Evolutionary conservation across 2,329 filamentous ascomycete species (phyloP).

Genomic region (Exophiala lecanii-corni): DNA sequence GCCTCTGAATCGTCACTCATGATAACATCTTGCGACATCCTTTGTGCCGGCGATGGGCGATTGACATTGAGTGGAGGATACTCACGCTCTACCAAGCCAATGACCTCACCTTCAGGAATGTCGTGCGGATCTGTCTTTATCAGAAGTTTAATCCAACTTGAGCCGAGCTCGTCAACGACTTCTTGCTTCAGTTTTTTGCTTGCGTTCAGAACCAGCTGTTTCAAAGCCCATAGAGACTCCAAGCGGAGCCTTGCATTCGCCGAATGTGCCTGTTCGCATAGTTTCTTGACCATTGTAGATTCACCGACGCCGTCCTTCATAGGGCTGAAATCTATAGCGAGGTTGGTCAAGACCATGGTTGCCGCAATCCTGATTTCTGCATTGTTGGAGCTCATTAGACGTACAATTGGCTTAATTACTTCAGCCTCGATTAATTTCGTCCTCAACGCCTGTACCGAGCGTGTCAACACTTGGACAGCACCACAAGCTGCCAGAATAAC

Average conservation of each 20-base stretch:
- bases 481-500: constrained; percentile 84
- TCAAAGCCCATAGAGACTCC: constrained; percentile 88
- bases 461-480: constrained; percentile 72
- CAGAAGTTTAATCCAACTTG: constrained; percentile 74
- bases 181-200: constrained; percentile 68
- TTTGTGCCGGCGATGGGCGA: not conserved
- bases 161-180: constrained; percentile 70
- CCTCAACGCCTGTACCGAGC: constrained; percentile 76
- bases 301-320: constrained; percentile 78
- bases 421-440: constrained; percentile 84
- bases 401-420: constrained; percentile 71
- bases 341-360: constrained; percentile 76
- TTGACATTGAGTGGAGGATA: constrained; percentile 17
- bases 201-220: constrained; percentile 75
- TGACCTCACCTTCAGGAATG: constrained; percentile 25
- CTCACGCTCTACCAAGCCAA: constrained; percentile 25
- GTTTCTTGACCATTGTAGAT: constrained; percentile 66
- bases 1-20: constrained; percentile 31
- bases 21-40: constrained; percentile 11
- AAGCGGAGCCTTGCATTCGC: constrained; percentile 72
- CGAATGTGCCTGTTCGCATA: constrained; percentile 82
- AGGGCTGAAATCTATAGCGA: constrained; percentile 83
- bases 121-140: constrained; percentile 56
- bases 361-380: constrained; percentile 80
- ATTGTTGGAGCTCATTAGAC: constrained; percentile 68